Evolutionary conservation across 345 rosid species (phyloP), one percentile per base, ranked within the genome.

Genomic region (Psidium friedrichsthalianum): DNA sequence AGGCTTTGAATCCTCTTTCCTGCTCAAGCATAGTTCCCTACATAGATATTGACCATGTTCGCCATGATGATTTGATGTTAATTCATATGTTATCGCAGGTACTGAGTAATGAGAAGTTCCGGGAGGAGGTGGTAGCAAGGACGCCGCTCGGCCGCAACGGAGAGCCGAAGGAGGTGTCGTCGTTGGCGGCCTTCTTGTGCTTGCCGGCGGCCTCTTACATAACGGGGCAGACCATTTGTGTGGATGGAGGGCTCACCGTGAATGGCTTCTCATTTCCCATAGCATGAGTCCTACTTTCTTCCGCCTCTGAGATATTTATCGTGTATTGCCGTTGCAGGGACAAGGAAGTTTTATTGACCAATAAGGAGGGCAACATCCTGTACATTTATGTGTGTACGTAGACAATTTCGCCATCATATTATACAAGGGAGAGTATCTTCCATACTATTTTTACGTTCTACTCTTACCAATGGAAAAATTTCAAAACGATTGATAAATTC

Each of bases 121-220:
- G n/a, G 8, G 86, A 91, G 61, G 49, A 57, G 5, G 54, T 89
- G 47, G 78, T 86, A 10, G 83, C 92, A 10, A 88, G 92, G 84
- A 90, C 91, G 74, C 94, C 94, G 1, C 84, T 93, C 42, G 91
- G 88, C 59, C 93, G 94, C 36, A 58, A 84, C 0, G 95, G 93
- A 47, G 90, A 93, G 86, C 87, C 94, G 1, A 84, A 88, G 84
- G 96, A 95, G 86, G 94, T 92, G 21, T 87, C 96, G 7, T 87
- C 91, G 6, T 29, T 90, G 1, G 96, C 91, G 42, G 94, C 91
- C 27, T 94, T 90, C 87, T 88, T 94, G 42, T 92, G 96, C 89
- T 84, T 94, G 82, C 93, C 96, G 6, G 93, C 91, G 21, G 92
- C 95, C 55, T 93, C 97, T 47, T 94, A 93, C 85, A 90, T 92